Base-by-base conservation (phyloP, 495 filamentous ascomycete genomes). In the Penicillium diatomitis region DNA sequence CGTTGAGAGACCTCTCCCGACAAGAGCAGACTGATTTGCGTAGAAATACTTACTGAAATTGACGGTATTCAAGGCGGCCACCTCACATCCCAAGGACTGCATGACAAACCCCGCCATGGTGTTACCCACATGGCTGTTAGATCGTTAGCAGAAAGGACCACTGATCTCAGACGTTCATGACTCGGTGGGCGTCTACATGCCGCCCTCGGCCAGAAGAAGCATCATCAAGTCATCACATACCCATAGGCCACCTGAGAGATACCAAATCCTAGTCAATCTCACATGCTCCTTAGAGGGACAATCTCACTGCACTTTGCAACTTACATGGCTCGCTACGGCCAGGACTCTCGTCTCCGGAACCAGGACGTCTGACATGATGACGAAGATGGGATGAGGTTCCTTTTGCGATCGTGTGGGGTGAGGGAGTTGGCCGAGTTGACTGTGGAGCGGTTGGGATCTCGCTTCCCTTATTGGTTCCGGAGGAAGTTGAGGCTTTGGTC, bases 271-370 rank as follows among this genome's bases (percentile, higher is more conserved):
- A 20, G 20, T 20, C 20, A 20, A 20, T 20, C 20, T 20, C 20
- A 20, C 20, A 20, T 20, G 20, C 20, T 20, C 20, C 2, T 20
- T 20, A 20, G 20, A 20, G 1, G 20, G 20, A 20, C 20, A 20
- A 7, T 12, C 11, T 34, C 46, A 50, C 48, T 36, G 61, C 32
- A 44, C 49, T 50, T 20, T 20, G 20, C 20, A 20, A 60, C 87
- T 69, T 86, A 96, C 92, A 94, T 98, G 92, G 69, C 92, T 97
- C 62, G 92, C 92, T 54, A 97, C 81, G 38, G 92, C 90, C 61
- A 98, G 76, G 48, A 98, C 90, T 60, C 80, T 73, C 32, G 89
- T 95, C 63, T 92, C 88, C 8, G 90, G 88, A 39, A 94, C 79
- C 30, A 80, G 57, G 46, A 41, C 53, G 38, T 70, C 66, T 5